Percentiles rank a stretch among this genome's conserved stretches.
These are phyloP conservation scores for Trifolium pratense DNA, from an alignment of 306 rosid genomes.

Conservation along the genomic window DNA sequence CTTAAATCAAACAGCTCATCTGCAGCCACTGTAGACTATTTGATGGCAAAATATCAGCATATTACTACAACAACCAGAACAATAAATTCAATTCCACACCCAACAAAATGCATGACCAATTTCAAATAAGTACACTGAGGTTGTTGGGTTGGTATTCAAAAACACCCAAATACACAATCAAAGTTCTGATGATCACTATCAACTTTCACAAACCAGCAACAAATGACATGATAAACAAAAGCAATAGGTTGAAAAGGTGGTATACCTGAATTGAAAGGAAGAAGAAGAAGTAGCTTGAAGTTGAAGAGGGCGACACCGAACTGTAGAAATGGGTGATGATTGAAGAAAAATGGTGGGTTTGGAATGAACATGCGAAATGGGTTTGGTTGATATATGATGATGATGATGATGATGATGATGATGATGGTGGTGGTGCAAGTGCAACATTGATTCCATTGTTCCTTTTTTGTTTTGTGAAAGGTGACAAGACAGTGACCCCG, in stretches of 20 bases:
- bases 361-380: background rate
- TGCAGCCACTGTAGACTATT: background rate
- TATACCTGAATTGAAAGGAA: constrained; percentile 15
- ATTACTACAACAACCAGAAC: background rate
- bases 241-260: background rate
- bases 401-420: constrained; percentile 4
- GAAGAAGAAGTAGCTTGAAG: background rate
- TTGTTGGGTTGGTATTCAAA: too few relatives aligned
- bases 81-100: background rate
- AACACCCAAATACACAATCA: background rate
- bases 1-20: background rate
- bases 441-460: background rate
- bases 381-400: background rate
- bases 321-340: background rate
- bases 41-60: background rate
- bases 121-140: background rate
- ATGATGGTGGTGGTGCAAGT: too few relatives aligned
- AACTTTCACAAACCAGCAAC: background rate
- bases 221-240: background rate
- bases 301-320: background rate
- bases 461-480: background rate
- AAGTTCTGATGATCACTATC: background rate
- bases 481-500: background rate
- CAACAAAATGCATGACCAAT: background rate
- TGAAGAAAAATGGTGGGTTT: background rate